phyloP scores from a whole-genome alignment of 108 stramenopile genomes.

The Conticribra guillardii region DNA sequence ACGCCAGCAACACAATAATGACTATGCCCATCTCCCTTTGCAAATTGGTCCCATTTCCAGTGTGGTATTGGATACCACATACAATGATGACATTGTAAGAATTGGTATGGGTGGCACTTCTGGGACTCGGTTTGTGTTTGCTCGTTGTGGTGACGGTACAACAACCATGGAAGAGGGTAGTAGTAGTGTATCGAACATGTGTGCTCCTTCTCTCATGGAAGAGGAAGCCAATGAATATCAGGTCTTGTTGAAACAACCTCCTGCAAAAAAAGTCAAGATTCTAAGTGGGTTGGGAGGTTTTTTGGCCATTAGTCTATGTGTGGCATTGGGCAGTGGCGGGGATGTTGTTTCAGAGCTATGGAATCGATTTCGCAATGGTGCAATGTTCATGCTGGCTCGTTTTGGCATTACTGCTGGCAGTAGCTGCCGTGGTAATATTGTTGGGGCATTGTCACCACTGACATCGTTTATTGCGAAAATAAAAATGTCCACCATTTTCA shows the following conservation, averaged over 20 bases:
- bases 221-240: slow-evolving; percentile 38
- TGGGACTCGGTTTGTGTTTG: slow-evolving; percentile 77
- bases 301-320: slow-evolving; percentile 18
- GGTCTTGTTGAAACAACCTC: slow-evolving; percentile 26
- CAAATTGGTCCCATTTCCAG: slow-evolving; percentile 63
- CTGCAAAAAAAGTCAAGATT: slow-evolving; percentile 25
- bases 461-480: background rate
- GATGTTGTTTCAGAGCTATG: background rate
- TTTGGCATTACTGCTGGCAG: slow-evolving; percentile 4
- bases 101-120: slow-evolving; percentile 76
- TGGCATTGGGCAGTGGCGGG: slow-evolving; percentile 21
- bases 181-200: background rate
- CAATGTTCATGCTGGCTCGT: background rate
- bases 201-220: background rate
- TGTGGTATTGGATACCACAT: slow-evolving; percentile 78
- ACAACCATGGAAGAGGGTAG: background rate
- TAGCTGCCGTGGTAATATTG: background rate
- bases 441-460: background rate
- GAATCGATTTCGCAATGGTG: background rate
- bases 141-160: slow-evolving; percentile 4
- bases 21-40: slow-evolving; percentile 32
- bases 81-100: slow-evolving; percentile 52
- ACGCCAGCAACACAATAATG: background rate
- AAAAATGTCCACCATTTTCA: background rate
- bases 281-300: slow-evolving; percentile 25